Base-by-base conservation (phyloP, 257 asterid genomes). In the Ilex aquifolium region DNA sequence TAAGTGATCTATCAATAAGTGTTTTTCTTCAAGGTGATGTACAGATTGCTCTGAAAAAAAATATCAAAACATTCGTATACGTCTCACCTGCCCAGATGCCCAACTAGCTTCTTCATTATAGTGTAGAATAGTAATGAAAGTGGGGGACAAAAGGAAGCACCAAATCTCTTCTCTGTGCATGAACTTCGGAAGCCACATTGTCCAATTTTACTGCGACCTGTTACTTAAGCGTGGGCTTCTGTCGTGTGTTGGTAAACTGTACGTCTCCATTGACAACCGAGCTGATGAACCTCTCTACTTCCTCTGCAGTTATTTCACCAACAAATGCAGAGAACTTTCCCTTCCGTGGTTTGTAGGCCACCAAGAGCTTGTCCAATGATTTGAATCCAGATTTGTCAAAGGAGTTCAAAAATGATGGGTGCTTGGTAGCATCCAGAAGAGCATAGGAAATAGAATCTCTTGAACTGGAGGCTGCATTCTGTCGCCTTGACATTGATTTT, bases 331-430 rank as follows among this genome's bases (percentile, higher is more conserved):
- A 93, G 39, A 79, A 92, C 44, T 88, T 89, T 46, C 88, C 94
- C 69, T 84, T 85, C 71, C 88, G 82, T 0, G 91, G 95, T 65
- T 92, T 92, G 82, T 85, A 87, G 40, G 99, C 97, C 65, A 91
- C 50, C 73, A 92, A 72, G 66, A 92, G 65, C 54, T 56, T 73
- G 44, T 83, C 85, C 4, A 82, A 69, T 52, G 91, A 82, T 69
- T 79, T 92, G 68, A 82, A 82, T 15, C 88, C 88, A 2, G 91
- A 80, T 72, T 78, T 85, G 66, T 82, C 80, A 13, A 92, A 77
- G n/a, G 95, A 80, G 1, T 63, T 85, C 60, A 92, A 55, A 57
- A 92, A 87, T 2, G 84, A 71, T 57, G 82, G 87, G 57, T 89
- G 96, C 78, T 84, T 87, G 31, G 82, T 72, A 62, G 83, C 97